phyloP scores from a whole-genome alignment of 192 early-diverging fungal species.

The Entomortierella lignicola region DNA sequence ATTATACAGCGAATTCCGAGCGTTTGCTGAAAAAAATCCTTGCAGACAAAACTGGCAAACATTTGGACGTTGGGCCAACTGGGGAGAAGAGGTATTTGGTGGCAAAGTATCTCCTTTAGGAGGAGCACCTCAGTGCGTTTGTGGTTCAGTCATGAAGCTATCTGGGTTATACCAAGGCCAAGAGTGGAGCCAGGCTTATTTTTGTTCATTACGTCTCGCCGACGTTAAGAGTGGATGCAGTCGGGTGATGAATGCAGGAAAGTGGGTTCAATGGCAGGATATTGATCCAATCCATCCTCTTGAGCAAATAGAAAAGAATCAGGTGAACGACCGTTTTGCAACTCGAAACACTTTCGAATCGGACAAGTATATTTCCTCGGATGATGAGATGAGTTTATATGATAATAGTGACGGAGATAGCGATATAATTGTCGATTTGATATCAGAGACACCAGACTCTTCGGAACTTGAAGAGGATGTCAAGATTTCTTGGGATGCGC shows the following conservation, averaged over 20 bases:
- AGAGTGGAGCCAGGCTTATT: not conserved
- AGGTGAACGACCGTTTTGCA: not conserved
- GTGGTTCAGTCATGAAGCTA: slow-evolving; percentile 7
- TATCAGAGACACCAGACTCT: no score
- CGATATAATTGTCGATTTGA: not conserved
- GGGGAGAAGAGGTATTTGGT: not conserved
- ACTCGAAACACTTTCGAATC: not conserved
- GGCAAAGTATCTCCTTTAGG: not conserved
- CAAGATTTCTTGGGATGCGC: no score
- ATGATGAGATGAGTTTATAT: not conserved
- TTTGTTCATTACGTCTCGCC: slow-evolving; percentile 14
- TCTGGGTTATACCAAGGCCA: not conserved
- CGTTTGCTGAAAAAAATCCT: not conserved
- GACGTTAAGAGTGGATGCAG: slow-evolving; percentile 20
- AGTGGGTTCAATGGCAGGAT: slow-evolving; percentile 17
- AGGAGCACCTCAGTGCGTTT: slow-evolving; percentile 24
- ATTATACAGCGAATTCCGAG: not conserved
- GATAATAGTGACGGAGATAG: not conserved
- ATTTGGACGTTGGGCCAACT: slow-evolving; percentile 14
- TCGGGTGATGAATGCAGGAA: slow-evolving; percentile 8
- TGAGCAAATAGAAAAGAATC: not conserved
- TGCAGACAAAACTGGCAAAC: slow-evolving; percentile 5
- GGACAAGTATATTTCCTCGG: not conserved
- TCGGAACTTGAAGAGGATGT: no score
- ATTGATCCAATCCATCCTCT: slow-evolving; percentile 6